Percentiles rank a stretch among this genome's conserved stretches.
Evolutionary conservation across 768 basidiomycete species (phyloP).

Genomic region (Sporobolomyces roseus): DNA sequence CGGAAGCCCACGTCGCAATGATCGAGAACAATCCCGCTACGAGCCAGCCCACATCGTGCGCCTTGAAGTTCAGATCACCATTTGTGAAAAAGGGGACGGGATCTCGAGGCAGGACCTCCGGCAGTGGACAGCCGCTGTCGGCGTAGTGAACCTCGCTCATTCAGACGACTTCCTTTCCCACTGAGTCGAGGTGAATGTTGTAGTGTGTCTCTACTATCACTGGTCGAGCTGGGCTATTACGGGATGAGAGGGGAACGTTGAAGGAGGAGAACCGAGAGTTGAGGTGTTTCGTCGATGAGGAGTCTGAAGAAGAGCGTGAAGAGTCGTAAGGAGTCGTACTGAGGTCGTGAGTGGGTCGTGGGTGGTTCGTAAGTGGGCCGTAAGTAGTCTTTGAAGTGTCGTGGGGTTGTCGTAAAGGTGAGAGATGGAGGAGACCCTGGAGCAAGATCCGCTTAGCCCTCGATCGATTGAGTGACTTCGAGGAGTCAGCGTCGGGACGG

Average conservation of each 20-base stretch:
- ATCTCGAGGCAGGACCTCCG: slow-evolving; percentile 51
- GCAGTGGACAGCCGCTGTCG: slow-evolving; percentile 40
- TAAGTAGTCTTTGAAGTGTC: background rate
- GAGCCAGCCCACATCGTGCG: slow-evolving; percentile 70
- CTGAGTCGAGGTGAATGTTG: too few relatives aligned
- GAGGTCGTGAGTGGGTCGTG: background rate
- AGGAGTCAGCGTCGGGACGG: too few relatives aligned
- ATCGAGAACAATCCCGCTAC: slow-evolving; percentile 58
- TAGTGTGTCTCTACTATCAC: background rate
- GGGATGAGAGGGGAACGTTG: too few relatives aligned
- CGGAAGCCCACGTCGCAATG: slow-evolving; percentile 58
- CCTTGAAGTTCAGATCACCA: slow-evolving; percentile 60
- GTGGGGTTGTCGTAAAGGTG: too few relatives aligned
- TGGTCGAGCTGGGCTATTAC: too few relatives aligned
- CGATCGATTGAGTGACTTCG: too few relatives aligned
- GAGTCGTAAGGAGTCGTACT: too few relatives aligned
- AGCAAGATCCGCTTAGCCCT: too few relatives aligned
- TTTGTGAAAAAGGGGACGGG: slow-evolving; percentile 62
- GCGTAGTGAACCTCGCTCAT: slow-evolving; percentile 13
- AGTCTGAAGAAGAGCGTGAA: too few relatives aligned
- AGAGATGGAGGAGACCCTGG: too few relatives aligned
- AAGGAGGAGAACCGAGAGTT: too few relatives aligned
- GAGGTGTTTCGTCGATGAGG: too few relatives aligned
- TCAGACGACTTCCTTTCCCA: background rate
- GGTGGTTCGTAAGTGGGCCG: background rate